Conservation (phyloP, 306 rosid genomes). For the Ceratonia siliqua region DNA sequence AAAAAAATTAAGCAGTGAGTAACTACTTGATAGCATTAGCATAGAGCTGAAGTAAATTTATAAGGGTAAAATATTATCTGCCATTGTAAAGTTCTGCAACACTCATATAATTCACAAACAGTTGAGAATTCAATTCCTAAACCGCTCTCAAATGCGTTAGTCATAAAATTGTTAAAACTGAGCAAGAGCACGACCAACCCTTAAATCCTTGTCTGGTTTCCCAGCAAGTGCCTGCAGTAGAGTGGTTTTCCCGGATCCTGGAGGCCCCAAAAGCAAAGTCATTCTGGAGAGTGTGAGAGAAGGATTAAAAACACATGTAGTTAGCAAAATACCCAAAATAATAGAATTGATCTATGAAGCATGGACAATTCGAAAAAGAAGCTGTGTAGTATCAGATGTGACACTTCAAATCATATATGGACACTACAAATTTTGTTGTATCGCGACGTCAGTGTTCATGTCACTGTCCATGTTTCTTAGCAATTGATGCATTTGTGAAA, state of each 20-base stretch:
- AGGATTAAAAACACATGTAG: not conserved
- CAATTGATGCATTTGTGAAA: not conserved
- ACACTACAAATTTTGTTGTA: no score
- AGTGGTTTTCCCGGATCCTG: conserved; percentile 64
- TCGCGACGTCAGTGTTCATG: no score
- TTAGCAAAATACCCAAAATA: not conserved
- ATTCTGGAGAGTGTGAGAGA: conserved; percentile 38
- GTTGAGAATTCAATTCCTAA: not conserved
- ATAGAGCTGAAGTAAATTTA: not conserved
- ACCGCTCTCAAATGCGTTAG: conserved; percentile 3
- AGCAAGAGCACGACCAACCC: conserved; percentile 39
- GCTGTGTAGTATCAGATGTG: no score
- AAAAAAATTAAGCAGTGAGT: no score
- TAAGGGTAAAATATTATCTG: not conserved
- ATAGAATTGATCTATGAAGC: conserved; percentile 18
- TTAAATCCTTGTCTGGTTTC: conserved; percentile 50
- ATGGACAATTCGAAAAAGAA: no score
- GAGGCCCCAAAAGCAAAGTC: conserved; percentile 64
- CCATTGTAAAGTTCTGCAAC: not conserved
- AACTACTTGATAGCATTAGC: conserved; percentile 1
- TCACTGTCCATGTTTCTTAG: no score
- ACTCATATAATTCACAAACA: not conserved
- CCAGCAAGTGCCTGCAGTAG: conserved; percentile 55
- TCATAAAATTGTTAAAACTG: not conserved
- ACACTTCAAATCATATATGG: no score